Evolutionary conservation across 192 early-diverging fungal species (phyloP).

Genomic region (Coemansia sp.): DNA sequence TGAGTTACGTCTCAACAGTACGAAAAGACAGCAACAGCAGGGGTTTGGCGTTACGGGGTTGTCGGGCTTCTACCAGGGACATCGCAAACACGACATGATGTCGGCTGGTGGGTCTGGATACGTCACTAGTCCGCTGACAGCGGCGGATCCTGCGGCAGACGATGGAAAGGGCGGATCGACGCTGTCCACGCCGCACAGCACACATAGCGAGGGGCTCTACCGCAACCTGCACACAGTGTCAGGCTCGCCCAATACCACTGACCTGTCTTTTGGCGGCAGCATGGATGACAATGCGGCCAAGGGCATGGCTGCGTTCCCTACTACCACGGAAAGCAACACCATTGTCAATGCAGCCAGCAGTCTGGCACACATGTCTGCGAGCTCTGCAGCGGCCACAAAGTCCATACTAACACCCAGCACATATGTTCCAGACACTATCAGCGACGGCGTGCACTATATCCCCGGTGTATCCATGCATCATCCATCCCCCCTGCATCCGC

Average conservation of each 20-base stretch:
- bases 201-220: conserved; percentile 36
- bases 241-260: conserved; percentile 1
- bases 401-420: neutral
- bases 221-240: conserved; percentile 24
- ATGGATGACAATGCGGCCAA: neutral
- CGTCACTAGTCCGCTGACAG: conserved; percentile 7
- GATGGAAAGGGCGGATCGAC: neutral
- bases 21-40: neutral
- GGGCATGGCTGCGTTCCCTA: neutral
- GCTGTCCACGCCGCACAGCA: conserved; percentile 30
- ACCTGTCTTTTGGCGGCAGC: neutral
- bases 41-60: neutral
- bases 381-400: neutral
- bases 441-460: conserved; percentile 1
- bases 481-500: neutral
- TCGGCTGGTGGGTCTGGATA: conserved; percentile 2
- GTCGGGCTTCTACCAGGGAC: conserved; percentile 4
- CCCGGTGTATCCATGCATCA: neutral
- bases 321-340: neutral
- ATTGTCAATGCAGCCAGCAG: neutral
- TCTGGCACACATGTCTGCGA: too few species aligned
- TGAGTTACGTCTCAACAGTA: conserved; percentile 9
- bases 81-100: conserved; percentile 9
- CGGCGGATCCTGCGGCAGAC: conserved; percentile 9
- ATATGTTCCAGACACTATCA: neutral